Conservation (phyloP, 148 eudicot species). For the Diospyros kaki region DNA sequence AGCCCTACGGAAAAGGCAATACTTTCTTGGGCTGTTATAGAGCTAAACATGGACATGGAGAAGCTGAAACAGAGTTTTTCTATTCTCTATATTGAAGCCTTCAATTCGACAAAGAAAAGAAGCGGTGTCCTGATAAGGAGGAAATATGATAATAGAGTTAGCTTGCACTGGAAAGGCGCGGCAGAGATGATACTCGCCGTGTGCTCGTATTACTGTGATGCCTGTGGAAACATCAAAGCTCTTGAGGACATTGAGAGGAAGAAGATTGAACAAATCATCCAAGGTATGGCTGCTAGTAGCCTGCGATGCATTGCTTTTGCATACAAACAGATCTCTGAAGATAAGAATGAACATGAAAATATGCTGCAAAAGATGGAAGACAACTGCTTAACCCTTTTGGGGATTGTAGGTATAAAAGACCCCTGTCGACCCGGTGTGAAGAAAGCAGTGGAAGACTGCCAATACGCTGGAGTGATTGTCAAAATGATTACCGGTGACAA, state of each 20-base stretch:
- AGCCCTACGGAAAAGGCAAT: constrained; percentile 1
- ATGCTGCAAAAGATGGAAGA: too few species aligned
- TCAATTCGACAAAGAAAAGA: constrained; percentile 30
- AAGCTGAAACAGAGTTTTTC: constrained; percentile 11
- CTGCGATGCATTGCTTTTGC: too few species aligned
- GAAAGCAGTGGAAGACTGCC: too few species aligned
- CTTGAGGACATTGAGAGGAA: constrained; percentile 14
- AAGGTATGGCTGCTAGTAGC: too few species aligned
- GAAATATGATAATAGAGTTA: constrained; percentile 10
- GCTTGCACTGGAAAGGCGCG: constrained; percentile 40
- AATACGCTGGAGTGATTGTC: too few species aligned
- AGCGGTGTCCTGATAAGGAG: constrained; percentile 22
- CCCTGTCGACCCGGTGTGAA: too few species aligned
- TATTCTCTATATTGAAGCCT: background rate
- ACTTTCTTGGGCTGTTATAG: constrained; percentile 30
- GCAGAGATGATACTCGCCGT: background rate
- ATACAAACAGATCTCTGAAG: too few species aligned
- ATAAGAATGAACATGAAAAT: too few species aligned
- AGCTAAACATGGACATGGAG: constrained; percentile 30
- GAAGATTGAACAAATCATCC: constrained; percentile 5
- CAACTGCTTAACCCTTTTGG: too few species aligned
- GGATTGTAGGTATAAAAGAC: too few species aligned
- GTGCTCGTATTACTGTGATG: constrained; percentile 29
- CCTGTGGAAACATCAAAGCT: constrained; percentile 7
- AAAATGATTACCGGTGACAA: too few species aligned